A percentile compares a stretch with the other conserved stretches of the same genome.
phyloP scores from a whole-genome alignment of 257 asterid genomes.

The Haberlea rhodopensis region DNA sequence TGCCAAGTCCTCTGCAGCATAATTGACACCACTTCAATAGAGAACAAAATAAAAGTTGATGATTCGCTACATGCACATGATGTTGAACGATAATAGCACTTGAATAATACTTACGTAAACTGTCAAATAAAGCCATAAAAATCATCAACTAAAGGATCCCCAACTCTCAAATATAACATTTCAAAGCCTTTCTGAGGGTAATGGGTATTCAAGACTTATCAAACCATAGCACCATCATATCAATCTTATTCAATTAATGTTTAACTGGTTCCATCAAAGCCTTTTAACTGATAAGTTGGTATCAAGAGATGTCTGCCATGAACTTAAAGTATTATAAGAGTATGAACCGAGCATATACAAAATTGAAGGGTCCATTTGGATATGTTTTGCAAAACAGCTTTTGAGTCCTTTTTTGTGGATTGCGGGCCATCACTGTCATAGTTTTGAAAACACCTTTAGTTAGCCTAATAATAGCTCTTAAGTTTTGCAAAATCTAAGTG shows the following conservation, averaged over 20 bases:
- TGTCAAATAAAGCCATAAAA: constrained; percentile 5
- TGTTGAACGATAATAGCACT: constrained; percentile 1
- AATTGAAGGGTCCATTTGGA: neutral
- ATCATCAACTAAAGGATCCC: neutral
- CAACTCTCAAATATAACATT: constrained; percentile 1
- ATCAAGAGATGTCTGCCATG: neutral
- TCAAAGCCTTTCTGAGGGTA: neutral
- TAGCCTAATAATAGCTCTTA: neutral
- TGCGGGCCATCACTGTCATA: neutral
- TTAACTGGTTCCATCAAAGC: neutral
- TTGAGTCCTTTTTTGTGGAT: neutral
- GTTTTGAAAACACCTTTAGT: neutral
- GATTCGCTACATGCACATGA: neutral
- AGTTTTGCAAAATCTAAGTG: neutral
- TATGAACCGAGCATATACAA: neutral
- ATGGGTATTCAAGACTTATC: neutral
- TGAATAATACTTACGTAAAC: neutral
- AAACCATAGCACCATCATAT: neutral
- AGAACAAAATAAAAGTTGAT: neutral
- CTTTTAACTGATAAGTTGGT: neutral
- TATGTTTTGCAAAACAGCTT: neutral
- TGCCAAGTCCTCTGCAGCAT: constrained; percentile 68
- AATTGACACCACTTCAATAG: constrained; percentile 43
- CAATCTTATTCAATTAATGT: too few species aligned
- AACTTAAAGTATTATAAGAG: neutral